Evolutionary conservation across 1,284 basidiomycete species (phyloP).

Genomic region (Ceraceosorus bombacis): DNA sequence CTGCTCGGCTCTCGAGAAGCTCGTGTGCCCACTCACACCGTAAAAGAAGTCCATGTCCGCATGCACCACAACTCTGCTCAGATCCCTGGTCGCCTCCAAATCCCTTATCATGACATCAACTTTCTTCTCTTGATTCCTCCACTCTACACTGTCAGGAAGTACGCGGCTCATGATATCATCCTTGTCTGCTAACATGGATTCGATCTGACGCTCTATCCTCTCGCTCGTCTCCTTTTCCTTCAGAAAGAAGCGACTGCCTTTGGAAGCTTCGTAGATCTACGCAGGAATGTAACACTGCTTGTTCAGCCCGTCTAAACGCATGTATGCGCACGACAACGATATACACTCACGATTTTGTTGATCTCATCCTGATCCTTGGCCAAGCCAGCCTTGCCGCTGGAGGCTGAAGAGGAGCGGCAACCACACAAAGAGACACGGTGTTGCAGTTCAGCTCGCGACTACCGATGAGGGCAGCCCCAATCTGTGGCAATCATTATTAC

Average conservation of each 20-base stretch:
- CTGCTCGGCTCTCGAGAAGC: conserved; percentile 66
- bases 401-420: conserved; percentile 13
- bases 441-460: conserved; percentile 1
- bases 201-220: conserved; percentile 65
- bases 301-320: neutral
- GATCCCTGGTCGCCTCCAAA: conserved; percentile 68
- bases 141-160: conserved; percentile 19
- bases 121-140: conserved; percentile 25
- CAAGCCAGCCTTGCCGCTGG: conserved; percentile 43
- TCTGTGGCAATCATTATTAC: neutral
- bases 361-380: conserved; percentile 34
- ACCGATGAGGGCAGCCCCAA: neutral
- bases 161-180: conserved; percentile 27
- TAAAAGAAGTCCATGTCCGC: conserved; percentile 47
- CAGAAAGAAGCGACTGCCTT: conserved; percentile 51
- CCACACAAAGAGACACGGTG: neutral
- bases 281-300: conserved; percentile 21
- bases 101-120: conserved; percentile 49
- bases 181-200: conserved; percentile 42
- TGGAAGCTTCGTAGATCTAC: conserved; percentile 39
- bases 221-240: conserved; percentile 77
- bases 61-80: conserved; percentile 75
- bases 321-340: conserved; percentile 1
- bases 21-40: conserved; percentile 47
- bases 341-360: neutral